Base-by-base conservation (phyloP, 2,329 filamentous ascomycete genomes). In the Xenoacremonium recifei region DNA sequence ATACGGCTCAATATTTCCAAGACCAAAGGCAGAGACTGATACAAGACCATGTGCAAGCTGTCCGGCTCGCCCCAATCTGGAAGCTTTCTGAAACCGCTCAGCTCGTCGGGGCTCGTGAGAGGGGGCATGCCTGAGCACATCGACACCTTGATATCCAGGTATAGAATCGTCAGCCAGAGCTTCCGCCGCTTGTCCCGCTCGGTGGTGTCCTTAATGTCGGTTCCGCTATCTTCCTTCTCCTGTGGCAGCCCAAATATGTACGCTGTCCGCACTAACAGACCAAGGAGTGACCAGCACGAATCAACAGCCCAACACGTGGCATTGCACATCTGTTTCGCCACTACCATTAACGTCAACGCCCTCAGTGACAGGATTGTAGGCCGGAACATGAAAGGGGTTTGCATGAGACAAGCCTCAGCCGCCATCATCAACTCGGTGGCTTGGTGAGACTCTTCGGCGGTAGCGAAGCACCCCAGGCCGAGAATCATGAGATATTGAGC, bases 311-410 rank as follows among this genome's bases (percentile, higher is more conserved):
- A 66, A 41, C 63, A 67, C 0, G 62, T 66, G 11, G 63, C 59
- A 41, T 66, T 66, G 50, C 62, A 65, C 6, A 64, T 54, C 32
- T 64, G 60, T 47, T 65, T 66, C 19, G 64, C 63, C 23, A 65
- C 57, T 17, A 62, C 57, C 57, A 65, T 64, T 15, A 67, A 49
- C 13, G 55, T 54, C 10, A 65, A 42, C 2, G 57, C 52, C 39
- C 61, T 59, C 12, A 66, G 49, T 1, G 58, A 52, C n/a, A 60
- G 47, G 21, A 65, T 48, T 3, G 59, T 65, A 6, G 64, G 64
- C 2, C 63, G 61, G 35, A 65, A 65, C 57, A 65, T 66, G 43
- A 65, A 65, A 2, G 62, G 61, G 4, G 64, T 67, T 48, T 67
- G 63, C 57, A 64, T 62, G 4, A 67, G 53, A 23, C 63, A 67